phyloP scores from a whole-genome alignment of 371 early-diverging fungal species.

The Mortierella sp. region DNA sequence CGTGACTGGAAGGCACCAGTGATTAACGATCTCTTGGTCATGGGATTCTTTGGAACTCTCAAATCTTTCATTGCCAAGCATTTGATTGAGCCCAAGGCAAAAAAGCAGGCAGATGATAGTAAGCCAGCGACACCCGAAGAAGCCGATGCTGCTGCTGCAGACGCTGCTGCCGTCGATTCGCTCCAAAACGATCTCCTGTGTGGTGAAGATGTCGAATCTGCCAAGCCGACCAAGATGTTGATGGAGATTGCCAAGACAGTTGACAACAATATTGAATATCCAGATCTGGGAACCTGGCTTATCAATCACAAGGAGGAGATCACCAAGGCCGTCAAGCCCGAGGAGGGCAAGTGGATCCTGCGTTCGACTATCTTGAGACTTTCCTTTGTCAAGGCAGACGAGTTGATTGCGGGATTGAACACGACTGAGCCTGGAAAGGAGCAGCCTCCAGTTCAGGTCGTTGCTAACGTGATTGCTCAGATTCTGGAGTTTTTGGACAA shows the following conservation, averaged over 20 bases:
- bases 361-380: constrained; percentile 43
- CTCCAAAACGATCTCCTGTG: constrained; percentile 51
- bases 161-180: constrained; percentile 47
- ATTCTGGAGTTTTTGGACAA: constrained; percentile 50
- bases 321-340: constrained; percentile 41
- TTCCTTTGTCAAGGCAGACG: constrained; percentile 42
- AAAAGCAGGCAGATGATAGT: background rate
- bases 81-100: constrained; percentile 38
- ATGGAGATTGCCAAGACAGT: constrained; percentile 50
- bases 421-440: constrained; percentile 24
- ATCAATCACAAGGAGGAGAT: constrained; percentile 35
- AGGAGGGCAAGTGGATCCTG: constrained; percentile 44
- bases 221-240: constrained; percentile 53
- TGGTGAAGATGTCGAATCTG: constrained; percentile 51
- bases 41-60: constrained; percentile 52
- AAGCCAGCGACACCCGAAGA: constrained; percentile 21
- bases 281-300: constrained; percentile 31
- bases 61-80: constrained; percentile 54
- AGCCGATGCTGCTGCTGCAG: constrained; percentile 30
- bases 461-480: constrained; percentile 41
- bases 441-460: constrained; percentile 49
- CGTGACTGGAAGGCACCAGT: constrained; percentile 53
- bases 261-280: constrained; percentile 40
- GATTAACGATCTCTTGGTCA: constrained; percentile 46
- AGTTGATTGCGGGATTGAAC: constrained; percentile 27